Evolutionary conservation across 1,284 basidiomycete species (phyloP).

Genomic region (Apiotrichum brassicae): DNA sequence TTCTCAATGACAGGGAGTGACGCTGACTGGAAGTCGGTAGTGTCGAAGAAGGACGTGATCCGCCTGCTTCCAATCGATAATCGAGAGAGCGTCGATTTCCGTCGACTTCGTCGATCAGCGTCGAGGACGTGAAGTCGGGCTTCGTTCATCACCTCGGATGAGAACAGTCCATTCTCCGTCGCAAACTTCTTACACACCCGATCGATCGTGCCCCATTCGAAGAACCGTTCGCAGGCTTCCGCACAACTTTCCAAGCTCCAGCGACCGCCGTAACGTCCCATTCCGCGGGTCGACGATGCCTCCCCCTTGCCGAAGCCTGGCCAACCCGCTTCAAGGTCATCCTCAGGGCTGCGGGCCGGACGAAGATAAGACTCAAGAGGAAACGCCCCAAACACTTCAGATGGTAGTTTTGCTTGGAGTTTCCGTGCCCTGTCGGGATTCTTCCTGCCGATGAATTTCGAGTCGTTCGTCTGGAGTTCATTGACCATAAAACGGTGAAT

Average conservation of each 20-base stretch:
- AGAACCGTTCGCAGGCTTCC: slow-evolving; percentile 69
- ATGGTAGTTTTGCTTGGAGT: slow-evolving; percentile 50
- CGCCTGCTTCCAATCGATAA: not conserved
- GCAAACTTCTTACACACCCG: slow-evolving; percentile 41
- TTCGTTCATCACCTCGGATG: slow-evolving; percentile 28
- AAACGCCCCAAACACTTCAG: slow-evolving; percentile 56
- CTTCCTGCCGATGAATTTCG: slow-evolving; percentile 54
- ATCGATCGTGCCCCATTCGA: slow-evolving; percentile 81
- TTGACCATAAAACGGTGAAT: slow-evolving; percentile 58
- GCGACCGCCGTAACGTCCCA: slow-evolving; percentile 30
- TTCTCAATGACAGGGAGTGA: not conserved
- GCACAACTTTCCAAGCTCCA: slow-evolving; percentile 63
- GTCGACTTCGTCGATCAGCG: not conserved
- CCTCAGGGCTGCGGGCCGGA: slow-evolving; percentile 49
- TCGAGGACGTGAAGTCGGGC: slow-evolving; percentile 10
- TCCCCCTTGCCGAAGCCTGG: slow-evolving; percentile 36
- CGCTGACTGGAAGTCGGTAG: not conserved
- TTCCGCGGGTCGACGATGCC: too few species aligned
- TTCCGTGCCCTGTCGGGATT: slow-evolving; percentile 57
- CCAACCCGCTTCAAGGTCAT: slow-evolving; percentile 30
- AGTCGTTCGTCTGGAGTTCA: slow-evolving; percentile 66
- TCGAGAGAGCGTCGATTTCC: not conserved
- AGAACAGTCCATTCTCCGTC: slow-evolving; percentile 29
- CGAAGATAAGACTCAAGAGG: slow-evolving; percentile 66
- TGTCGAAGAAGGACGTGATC: slow-evolving; percentile 20